Percentiles rank a stretch among this genome's conserved stretches.
These are phyloP conservation scores for Ceratocystis huliohia DNA, from an alignment of 2,329 filamentous ascomycete species.

Conservation along the genomic window DNA sequence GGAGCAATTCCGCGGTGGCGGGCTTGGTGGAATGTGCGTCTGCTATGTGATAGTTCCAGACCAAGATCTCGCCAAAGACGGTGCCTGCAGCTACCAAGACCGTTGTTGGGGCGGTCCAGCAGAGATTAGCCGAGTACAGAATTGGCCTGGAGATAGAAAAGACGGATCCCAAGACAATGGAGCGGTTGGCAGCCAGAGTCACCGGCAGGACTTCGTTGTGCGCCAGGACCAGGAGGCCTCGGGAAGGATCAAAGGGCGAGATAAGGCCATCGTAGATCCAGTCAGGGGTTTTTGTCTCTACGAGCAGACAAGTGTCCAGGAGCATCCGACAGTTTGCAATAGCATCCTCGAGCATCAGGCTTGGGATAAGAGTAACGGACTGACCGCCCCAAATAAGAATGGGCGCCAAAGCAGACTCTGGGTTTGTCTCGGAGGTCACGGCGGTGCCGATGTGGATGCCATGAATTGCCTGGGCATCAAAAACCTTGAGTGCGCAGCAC, in stretches of 20 bases:
- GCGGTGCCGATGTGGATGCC: constrained; percentile 44
- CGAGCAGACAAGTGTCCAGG: constrained; percentile 10
- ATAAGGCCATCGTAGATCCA: constrained; percentile 63
- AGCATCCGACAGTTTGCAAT: not conserved
- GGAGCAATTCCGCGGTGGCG: constrained; percentile 34
- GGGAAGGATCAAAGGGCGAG: constrained; percentile 32
- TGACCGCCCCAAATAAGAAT: constrained; percentile 60
- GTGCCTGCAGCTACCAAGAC: constrained; percentile 78
- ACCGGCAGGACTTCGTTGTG: constrained; percentile 67
- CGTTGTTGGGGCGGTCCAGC: constrained; percentile 43
- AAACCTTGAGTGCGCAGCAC: constrained; percentile 39
- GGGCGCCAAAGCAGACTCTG: constrained; percentile 22
- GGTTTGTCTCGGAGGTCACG: not conserved
- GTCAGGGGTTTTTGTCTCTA: constrained; percentile 40
- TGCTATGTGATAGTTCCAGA: constrained; percentile 60
- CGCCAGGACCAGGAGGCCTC: constrained; percentile 60
- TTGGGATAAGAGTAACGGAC: constrained; percentile 30
- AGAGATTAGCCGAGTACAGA: constrained; percentile 70
- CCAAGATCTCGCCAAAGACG: constrained; percentile 83
- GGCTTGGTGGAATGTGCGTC: not conserved
- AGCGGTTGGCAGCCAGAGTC: constrained; percentile 24
- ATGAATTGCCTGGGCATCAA: constrained; percentile 59
- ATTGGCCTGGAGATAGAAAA: constrained; percentile 64
- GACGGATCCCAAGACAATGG: constrained; percentile 36
- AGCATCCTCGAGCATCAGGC: constrained; percentile 29